Base-by-base conservation (phyloP, 306 rosid genomes). In the Vigna trinervia region DNA sequence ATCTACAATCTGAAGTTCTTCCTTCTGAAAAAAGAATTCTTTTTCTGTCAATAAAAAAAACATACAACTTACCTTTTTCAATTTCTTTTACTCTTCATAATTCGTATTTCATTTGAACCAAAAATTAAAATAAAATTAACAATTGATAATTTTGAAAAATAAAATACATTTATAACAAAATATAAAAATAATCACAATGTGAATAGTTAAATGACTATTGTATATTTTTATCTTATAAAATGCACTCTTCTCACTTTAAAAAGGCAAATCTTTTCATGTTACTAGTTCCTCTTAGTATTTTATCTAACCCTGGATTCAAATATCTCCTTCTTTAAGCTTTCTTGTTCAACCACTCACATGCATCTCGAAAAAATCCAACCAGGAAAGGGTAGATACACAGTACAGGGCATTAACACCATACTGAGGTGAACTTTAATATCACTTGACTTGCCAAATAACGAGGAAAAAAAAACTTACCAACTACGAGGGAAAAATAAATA, bases 311-410 rank as follows among this genome's bases (percentile, higher is more conserved):
- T 38, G 52, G 84, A 87, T 85, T 82, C 84, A 81, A 70, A 79
- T 79, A 76, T 43, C 66, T 73, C 12, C 17, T 68, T 65, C 71
- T 64, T 86, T 76, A 75, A 86, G 85, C 71, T 80, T 68, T 43
- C 38, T 41, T 56, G 74, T 51, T 70, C 86, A 84, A 82, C 87
- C 41, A 84, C 86, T 86, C 89, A 87, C 92, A 84, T 82, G 94
- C 86, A 75, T 47, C 53, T 79, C 69, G 65, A 67, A 81, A 80
- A 82, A 76, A 74, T 80, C 84, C 78, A 87, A 65, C 80, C 19
- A 48, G 30, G 66, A 79, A 81, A 79, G 69, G 71, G 43, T 36
- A 58, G 80, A 56, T 69, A 32, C 50, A 13, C 38, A 47, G 74
- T 41, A 56, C 20, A 39, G 51, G 53, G 79, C 81, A 65, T 63